Evolutionary conservation across 2,329 filamentous ascomycete genomes (phyloP).

Genomic region (Septoria petroselini): DNA sequence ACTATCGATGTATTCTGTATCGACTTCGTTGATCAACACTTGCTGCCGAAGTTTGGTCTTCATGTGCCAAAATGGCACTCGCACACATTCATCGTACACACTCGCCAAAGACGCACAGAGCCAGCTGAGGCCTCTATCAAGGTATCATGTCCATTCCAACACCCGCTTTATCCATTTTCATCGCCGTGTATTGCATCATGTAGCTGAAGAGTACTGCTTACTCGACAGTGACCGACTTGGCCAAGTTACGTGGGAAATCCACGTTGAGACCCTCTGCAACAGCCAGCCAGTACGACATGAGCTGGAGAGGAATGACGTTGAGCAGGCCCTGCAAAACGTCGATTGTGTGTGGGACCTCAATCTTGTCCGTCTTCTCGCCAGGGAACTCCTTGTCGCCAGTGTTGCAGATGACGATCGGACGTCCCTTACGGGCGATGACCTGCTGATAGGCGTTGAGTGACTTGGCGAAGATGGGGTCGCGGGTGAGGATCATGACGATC

Average conservation of each 20-base stretch:
- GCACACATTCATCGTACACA: constrained; percentile 2
- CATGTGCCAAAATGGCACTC: neutral
- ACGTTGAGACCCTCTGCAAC: constrained; percentile 95
- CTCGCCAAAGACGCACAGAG: constrained; percentile 14
- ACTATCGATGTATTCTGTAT: constrained; percentile 4
- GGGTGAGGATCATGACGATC: constrained; percentile 99
- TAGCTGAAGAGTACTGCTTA: constrained; percentile 48
- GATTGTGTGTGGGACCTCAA: constrained; percentile 93
- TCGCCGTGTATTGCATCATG: neutral
- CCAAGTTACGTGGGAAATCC: constrained; percentile 96
- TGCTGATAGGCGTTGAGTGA: constrained; percentile 99
- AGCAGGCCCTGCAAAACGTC: constrained; percentile 94
- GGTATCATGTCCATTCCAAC: constrained; percentile 8
- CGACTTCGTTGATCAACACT: constrained; percentile 7
- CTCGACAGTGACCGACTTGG: constrained; percentile 98
- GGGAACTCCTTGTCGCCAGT: constrained; percentile 84
- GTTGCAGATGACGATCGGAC: constrained; percentile 99
- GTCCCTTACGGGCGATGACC: constrained; percentile 92
- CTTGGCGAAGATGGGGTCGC: constrained; percentile 94
- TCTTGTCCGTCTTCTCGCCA: constrained; percentile 84
- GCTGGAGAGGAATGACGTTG: constrained; percentile 94
- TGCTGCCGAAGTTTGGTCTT: constrained; percentile 1
- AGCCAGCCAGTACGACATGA: constrained; percentile 98
- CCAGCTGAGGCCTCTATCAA: constrained; percentile 12
- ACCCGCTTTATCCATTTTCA: constrained; percentile 2